A percentile compares a stretch with the other conserved stretches of the same genome.
Conservation (phyloP, 345 rosid genomes). For the Cardamine chenopodiifolia region DNA sequence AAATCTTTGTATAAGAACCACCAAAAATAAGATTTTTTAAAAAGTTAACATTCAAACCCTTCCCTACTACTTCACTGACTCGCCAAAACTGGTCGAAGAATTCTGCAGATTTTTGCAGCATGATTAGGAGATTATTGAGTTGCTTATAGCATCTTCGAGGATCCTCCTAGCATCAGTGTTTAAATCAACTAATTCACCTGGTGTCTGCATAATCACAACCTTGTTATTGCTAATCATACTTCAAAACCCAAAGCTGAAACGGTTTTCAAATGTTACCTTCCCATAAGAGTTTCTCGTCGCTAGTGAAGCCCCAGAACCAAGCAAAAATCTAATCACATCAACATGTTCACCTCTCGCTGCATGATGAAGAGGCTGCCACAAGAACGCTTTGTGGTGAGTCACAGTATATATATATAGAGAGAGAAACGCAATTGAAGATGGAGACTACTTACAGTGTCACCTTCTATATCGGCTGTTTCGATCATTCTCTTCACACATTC, state of each 20-base stretch:
- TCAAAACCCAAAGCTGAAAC: neutral
- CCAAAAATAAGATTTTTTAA: neutral
- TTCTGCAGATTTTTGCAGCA: neutral
- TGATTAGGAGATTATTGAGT: constrained; percentile 13
- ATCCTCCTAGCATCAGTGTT: constrained; percentile 60
- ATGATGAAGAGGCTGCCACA: constrained; percentile 87
- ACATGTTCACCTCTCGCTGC: constrained; percentile 93
- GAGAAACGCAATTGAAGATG: neutral
- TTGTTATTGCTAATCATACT: constrained; percentile 22
- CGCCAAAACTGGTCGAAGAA: constrained; percentile 3
- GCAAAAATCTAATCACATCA: constrained; percentile 65
- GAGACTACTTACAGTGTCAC: constrained; percentile 72
- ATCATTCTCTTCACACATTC: constrained; percentile 70
- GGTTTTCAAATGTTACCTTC: constrained; percentile 56
- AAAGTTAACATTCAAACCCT: neutral
- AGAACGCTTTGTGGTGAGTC: neutral
- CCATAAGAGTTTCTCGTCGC: constrained; percentile 58
- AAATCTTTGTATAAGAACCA: constrained; percentile 11
- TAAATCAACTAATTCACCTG: constrained; percentile 64
- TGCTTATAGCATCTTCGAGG: constrained; percentile 50
- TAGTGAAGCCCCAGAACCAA: constrained; percentile 71
- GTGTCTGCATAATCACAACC: constrained; percentile 52
- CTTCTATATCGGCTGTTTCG: constrained; percentile 72
- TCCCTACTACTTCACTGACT: constrained; percentile 5
- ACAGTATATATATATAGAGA: neutral